Percentiles rank a stretch among this genome's conserved stretches.
phyloP scores from a whole-genome alignment of 306 rosid species.

The Luffa acutangula region DNA sequence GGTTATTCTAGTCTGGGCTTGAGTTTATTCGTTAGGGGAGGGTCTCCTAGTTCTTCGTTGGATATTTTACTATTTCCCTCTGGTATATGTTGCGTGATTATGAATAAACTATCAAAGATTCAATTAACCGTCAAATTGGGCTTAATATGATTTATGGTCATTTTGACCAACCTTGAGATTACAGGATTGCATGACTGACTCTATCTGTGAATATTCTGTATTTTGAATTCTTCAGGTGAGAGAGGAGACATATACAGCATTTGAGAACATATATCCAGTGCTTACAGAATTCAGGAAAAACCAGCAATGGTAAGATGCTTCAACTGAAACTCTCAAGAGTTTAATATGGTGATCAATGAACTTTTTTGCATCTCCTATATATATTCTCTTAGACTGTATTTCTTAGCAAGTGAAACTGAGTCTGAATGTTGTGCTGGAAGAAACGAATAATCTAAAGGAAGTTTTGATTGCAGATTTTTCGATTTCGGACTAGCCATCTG shows the following conservation, averaged over 20 bases:
- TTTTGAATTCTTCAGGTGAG: constrained; percentile 47
- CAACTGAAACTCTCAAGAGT: not conserved
- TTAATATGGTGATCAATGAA: too few relatives aligned
- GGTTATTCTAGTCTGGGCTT: not conserved
- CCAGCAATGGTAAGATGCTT: constrained; percentile 60
- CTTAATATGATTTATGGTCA: not conserved
- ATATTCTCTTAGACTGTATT: not conserved
- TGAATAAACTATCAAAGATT: not conserved
- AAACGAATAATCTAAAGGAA: not conserved
- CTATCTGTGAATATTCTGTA: not conserved
- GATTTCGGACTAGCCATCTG: not conserved
- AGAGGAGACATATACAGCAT: constrained; percentile 83
- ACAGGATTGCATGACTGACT: not conserved
- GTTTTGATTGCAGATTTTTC: not conserved
- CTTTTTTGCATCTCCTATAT: not conserved
- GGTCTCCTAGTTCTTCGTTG: not conserved
- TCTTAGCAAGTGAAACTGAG: not conserved
- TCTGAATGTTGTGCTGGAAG: not conserved
- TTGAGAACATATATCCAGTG: constrained; percentile 90
- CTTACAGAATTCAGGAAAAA: constrained; percentile 88
- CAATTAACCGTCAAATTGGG: not conserved
- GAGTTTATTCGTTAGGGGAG: not conserved
- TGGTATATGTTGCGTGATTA: not conserved
- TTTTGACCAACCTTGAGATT: too few relatives aligned
- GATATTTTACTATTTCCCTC: not conserved